Evolutionary conservation across 2,329 filamentous ascomycete genomes (phyloP), one percentile per base, ranked within the genome.

Genomic region (Colletotrichum sp.): DNA sequence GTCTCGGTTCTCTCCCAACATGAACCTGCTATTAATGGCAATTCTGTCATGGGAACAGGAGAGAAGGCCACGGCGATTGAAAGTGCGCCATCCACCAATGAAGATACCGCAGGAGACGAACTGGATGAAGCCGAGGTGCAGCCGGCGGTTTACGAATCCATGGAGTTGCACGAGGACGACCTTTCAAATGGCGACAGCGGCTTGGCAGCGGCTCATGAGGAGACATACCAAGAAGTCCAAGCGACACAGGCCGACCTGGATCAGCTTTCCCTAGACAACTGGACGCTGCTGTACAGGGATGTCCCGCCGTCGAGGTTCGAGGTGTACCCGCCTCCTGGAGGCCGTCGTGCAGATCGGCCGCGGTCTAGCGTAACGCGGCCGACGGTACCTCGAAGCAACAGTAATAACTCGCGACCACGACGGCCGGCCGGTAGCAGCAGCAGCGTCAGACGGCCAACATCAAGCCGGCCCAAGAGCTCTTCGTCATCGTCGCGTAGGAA

Each of bases 231-330:
- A 24, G 24, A 30, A n/a, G 68, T 24, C 15, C 30, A 60, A 28
- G 59, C 28, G 16, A 36, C 18, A 15, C 59, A 60, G 36, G 32
- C 28, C 10, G 60, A 30, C 16, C 44, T 49, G 12, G 44, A 34
- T 21, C 59, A 60, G 32, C 3, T 32, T 15, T 10, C 32, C 9
- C 32, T 18, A 10, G 64, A 64, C 10, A 26, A 84, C 55, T 92
- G 90, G 90, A 81, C 82, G 13, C 79, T 82, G 5, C 81, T 86
- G 3, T 92, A 92, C 80, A 85, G 85, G 16, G 84, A 87, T 64
- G 94, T 97, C 30, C 94, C 94, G 4, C 87, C 92, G 0, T 92
- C 88, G 3, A 91, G 95, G 39, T 98, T 95, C 83, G 93, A 96
- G 80, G 92, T 97, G 55, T 96, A 95, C 80, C 95, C 95, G 10